phyloP scores from a whole-genome alignment of 2,329 filamentous ascomycete genomes.

The Xylaria sp. region DNA sequence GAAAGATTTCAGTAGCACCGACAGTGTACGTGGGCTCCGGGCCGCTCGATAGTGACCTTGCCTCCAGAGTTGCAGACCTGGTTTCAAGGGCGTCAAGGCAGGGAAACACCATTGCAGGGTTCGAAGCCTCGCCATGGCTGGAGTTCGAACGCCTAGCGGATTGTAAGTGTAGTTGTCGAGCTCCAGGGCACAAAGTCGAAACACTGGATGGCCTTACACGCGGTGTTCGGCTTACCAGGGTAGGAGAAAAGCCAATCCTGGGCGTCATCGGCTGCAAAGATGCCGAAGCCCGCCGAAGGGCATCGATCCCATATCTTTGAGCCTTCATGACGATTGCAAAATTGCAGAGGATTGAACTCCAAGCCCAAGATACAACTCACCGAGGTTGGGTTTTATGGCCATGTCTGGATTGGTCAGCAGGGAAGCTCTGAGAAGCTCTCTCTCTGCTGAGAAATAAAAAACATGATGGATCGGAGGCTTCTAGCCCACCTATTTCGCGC shows the following conservation, averaged over 20 bases:
- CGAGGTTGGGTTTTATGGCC: slow-evolving; percentile 32
- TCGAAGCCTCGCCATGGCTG: slow-evolving; percentile 65
- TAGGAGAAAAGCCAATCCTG: slow-evolving; percentile 15
- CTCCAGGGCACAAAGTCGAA: slow-evolving; percentile 30
- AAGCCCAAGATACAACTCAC: slow-evolving; percentile 27
- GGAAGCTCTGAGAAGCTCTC: slow-evolving; percentile 20
- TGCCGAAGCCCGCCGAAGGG: slow-evolving; percentile 44
- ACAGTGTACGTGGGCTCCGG: slow-evolving; percentile 95
- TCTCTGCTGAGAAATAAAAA: slow-evolving; percentile 16
- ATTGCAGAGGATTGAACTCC: slow-evolving; percentile 12
- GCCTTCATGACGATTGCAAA: slow-evolving; percentile 42
- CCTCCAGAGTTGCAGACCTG: slow-evolving; percentile 78
- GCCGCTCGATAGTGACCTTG: slow-evolving; percentile 75
- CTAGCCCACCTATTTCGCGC: neutral
- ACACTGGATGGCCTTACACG: slow-evolving; percentile 12
- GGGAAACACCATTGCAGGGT: slow-evolving; percentile 88
- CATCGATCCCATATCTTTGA: slow-evolving; percentile 38
- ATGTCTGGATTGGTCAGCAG: slow-evolving; percentile 43
- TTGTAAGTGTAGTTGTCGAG: slow-evolving; percentile 45
- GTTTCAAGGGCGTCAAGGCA: slow-evolving; percentile 87
- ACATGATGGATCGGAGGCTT: slow-evolving; percentile 21
- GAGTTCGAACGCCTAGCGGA: slow-evolving; percentile 41
- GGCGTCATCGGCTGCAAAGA: slow-evolving; percentile 34
- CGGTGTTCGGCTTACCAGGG: slow-evolving; percentile 33
- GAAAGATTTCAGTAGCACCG: slow-evolving; percentile 83